Base-by-base conservation (phyloP, 495 filamentous ascomycete species). In the Letharia lupina region DNA sequence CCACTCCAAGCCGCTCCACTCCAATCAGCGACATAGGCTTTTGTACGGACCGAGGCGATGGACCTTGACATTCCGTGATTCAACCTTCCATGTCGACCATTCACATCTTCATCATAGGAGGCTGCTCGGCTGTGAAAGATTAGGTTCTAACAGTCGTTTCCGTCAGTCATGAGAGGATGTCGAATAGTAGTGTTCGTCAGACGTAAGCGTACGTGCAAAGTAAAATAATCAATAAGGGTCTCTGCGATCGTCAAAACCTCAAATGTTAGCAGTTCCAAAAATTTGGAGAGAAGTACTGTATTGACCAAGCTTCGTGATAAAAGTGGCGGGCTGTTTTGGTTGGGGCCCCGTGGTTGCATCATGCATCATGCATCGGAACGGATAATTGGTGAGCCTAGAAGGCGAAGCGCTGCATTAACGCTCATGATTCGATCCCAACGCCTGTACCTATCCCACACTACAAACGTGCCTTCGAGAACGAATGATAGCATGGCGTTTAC, bases 401-500 rank as follows among this genome's bases (percentile, higher is more conserved):
- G 39, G 68, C 56, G 65, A 67, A 70, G 68, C 65, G 62, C 65
- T 54, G 65, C 42, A 61, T 65, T 40, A 62, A 66, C 61, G 61
- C 61, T 65, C 56, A 58, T 57, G 54, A 57, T 67, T 67, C 62
- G 65, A 50, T 64, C 65, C 68, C 68, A 63, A 52, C 48, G 56
- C 59, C 28, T 63, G 60, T 61, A 56, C 42, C 39, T 57, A 23
- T 41, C 18, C 28, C 64, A 45, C 68, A 65, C 68, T 65, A 67
- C 65, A 48, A 48, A 57, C 40, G 48, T 61, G 58, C 65, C 56
- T 54, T 59, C 44, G 60, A 67, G 68, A 31, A 67, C 68, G 64
- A 70, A 70, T 70, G 59, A 61, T 42, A 70, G 48, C 61, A 67
- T 57, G 61, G 68, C 68, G 68, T 67, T 70, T 70, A 67, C 63